Conservation (phyloP, 257 asterid genomes). For the Nicotiana tomentosiformis region DNA sequence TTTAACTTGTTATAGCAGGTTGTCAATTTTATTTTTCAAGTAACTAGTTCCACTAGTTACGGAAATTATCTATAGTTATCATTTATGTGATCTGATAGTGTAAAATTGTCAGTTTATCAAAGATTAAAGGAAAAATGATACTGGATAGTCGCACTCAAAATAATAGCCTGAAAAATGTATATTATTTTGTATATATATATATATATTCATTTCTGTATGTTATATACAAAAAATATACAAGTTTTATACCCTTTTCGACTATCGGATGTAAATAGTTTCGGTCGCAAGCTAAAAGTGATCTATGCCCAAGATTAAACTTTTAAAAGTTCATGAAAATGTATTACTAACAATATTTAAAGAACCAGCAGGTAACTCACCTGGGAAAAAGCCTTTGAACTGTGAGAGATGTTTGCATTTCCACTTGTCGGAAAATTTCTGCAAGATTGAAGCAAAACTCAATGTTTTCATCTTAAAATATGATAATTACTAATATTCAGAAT, state of each 20-base stretch:
- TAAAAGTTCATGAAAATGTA: not conserved
- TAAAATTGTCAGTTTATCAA: not conserved
- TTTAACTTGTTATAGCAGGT: not conserved
- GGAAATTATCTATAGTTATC: not conserved
- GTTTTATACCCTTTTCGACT: too few relatives aligned
- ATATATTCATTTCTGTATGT: too few relatives aligned
- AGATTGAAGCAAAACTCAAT: not conserved
- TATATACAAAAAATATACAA: too few relatives aligned
- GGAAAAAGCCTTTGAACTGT: slow-evolving; percentile 39
- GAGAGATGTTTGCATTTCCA: slow-evolving; percentile 45
- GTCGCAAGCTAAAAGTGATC: too few relatives aligned
- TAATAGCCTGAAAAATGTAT: too few relatives aligned
- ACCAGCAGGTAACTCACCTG: slow-evolving; percentile 27
- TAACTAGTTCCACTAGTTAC: not conserved
- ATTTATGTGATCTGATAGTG: not conserved
- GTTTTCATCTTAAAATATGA: not conserved
- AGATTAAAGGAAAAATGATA: too few relatives aligned
- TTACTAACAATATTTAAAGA: not conserved
- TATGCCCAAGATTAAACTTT: not conserved
- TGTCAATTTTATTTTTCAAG: not conserved
- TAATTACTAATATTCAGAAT: not conserved
- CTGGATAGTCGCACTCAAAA: too few relatives aligned
- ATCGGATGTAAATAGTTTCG: too few relatives aligned
- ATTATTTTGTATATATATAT: too few relatives aligned
- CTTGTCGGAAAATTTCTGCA: slow-evolving; percentile 67